Base-by-base conservation (phyloP, 2,329 filamentous ascomycete genomes). In the Cadophora malorum region DNA sequence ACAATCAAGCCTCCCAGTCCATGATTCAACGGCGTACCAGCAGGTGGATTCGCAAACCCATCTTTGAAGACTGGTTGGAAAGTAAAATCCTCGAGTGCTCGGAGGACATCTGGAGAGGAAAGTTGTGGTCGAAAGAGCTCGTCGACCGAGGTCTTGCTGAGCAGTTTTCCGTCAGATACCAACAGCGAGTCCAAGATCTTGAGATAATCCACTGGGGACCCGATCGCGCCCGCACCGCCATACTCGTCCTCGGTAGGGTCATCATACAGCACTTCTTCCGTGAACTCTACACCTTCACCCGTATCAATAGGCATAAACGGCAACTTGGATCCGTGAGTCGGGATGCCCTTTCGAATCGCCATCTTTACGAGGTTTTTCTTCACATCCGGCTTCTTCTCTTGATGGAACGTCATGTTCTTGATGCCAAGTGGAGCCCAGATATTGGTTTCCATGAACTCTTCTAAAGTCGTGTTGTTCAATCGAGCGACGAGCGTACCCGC, bases 121-220 rank as follows among this genome's bases (percentile, higher is more conserved):
- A 87, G 79, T 56, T 84, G 84, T 0, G 84, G 79, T 64, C 76
- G 72, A 70, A 86, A 86, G 76, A 88, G 80, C 53, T 78, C 71
- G 0, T 81, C 77, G 0, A 82, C 79, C 0, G 80, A 84, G 3
- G 75, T 74, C 0, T 78, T 76, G 23, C 75, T 79, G 7, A 88
- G 78, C 0, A 88, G 70, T 52, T 79, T 82, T 3, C 80, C 82
- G 63, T 87, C 84, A 56, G 86, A 81, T 1, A 76, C 74, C 0
- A 86, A 77, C 1, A 88, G 73, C 1, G 83, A 84, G 2, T 76
- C 77, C 3, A 85, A 72, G 5, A 87, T 74, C 45, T 79, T 79
- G 65, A 83, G 67, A 65, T 82, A 86, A 16, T 83, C 79, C 0
- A 68, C 56, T 8, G 81, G 74, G 1, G 77, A 75, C 0, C 76